Conservation (phyloP, 306 rosid genomes). For the Quercus suber region DNA sequence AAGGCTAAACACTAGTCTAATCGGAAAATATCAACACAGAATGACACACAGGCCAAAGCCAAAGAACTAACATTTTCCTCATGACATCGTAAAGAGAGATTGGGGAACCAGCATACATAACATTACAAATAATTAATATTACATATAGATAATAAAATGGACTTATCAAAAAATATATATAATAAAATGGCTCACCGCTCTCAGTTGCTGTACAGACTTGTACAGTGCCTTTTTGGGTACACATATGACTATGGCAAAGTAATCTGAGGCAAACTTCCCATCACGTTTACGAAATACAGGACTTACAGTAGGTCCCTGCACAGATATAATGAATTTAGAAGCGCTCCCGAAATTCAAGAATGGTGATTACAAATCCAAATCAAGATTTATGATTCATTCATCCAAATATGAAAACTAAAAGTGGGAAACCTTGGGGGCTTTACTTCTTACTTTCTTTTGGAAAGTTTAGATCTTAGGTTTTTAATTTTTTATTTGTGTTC, state of each 20-base stretch:
- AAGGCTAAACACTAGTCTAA: too few relatives aligned
- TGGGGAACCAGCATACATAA: not conserved
- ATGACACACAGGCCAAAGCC: too few relatives aligned
- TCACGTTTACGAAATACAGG: constrained; percentile 74
- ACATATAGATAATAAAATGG: not conserved
- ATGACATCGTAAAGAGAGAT: not conserved
- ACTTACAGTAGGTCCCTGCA: constrained; percentile 95
- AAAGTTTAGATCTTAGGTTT: not conserved
- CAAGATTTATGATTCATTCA: too few relatives aligned
- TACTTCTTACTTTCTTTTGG: not conserved
- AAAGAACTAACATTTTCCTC: not conserved
- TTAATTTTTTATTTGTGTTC: too few relatives aligned
- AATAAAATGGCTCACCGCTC: constrained; percentile 64
- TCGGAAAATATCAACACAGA: too few relatives aligned
- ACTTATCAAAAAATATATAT: too few relatives aligned
- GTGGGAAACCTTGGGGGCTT: not conserved
- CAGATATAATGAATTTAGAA: constrained; percentile 12
- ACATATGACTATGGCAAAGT: constrained; percentile 82
- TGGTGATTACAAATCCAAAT: not conserved
- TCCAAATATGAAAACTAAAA: too few relatives aligned
- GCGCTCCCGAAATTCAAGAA: not conserved
- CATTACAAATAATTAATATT: constrained; percentile 2
- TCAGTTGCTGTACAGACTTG: constrained; percentile 77
- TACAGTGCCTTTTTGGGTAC: constrained; percentile 79
- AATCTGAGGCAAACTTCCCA: constrained; percentile 62